Base-by-base conservation (phyloP, 805 yeast species). In the Starmerella scarabaei region DNA sequence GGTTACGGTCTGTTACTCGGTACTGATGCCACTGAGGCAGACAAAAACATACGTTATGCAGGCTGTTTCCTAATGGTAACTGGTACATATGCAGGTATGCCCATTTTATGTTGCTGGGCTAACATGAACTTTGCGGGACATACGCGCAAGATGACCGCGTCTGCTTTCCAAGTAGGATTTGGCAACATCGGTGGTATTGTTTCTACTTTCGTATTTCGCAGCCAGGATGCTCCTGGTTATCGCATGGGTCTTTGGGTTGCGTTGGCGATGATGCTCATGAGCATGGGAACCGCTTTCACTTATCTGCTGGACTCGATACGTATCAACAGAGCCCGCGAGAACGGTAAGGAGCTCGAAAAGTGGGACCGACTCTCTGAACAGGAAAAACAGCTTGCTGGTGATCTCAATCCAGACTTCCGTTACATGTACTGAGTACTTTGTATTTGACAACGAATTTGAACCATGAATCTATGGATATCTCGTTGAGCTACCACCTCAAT, bases 111-210 rank as follows among this genome's bases (percentile, higher is more conserved):
- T 11, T 76, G 83, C 59, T 77, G 83, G 83, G 58, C 69, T 17
- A 66, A 75, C 9, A 61, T 76, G 54, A 77, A 77, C 52, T 69
- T 72, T 43, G 68, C 72, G 7, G 80, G 83, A 9, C 83, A 77
- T 54, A 56, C 68, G 17, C 64, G 82, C 50, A 73, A 75, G 43
- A 65, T 72, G 36, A 72, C 71, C 12, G 75, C 73, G 8, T 63
- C 77, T 9, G 77, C 75, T 1, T 70, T 69, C 64, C 75, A 73
- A 50, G 70, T 77, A 51, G 83, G 83, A 0, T 75, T 77, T 51
- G 84, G 82, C 39, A 77, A 77, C 58, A 75, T 75, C 52, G 84
- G 83, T 34, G 83, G 82, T 44, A 76, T 77, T 50, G 67, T 77
- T 41, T 62, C 82, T 4, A 68, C 80, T 2, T 77, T 66, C 49